Conservation (phyloP, 805 yeast genomes). For the Pichia cabralensis region DNA sequence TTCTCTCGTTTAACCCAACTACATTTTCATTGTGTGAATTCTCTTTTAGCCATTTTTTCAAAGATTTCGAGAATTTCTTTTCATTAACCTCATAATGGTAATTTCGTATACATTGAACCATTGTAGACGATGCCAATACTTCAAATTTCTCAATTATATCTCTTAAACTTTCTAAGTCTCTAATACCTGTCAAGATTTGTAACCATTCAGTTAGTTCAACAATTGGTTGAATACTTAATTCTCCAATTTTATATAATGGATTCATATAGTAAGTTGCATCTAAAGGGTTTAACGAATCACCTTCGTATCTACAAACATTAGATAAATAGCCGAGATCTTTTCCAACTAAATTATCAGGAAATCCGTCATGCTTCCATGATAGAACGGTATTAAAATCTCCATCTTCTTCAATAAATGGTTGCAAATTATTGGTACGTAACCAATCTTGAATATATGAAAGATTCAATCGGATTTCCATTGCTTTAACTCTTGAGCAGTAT, state of each 20-base stretch:
- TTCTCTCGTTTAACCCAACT: slow-evolving; percentile 12
- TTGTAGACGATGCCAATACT: slow-evolving; percentile 55
- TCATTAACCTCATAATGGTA: slow-evolving; percentile 85
- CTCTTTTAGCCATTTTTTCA: slow-evolving; percentile 34
- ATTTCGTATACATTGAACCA: slow-evolving; percentile 58
- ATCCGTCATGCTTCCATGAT: slow-evolving; percentile 14
- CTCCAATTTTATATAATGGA: slow-evolving; percentile 55
- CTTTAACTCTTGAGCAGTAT: slow-evolving; percentile 69
- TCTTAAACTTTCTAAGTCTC: slow-evolving; percentile 43
- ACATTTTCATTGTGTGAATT: slow-evolving; percentile 11
- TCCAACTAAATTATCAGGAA: slow-evolving; percentile 25
- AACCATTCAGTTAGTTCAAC: slow-evolving; percentile 83
- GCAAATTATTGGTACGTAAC: slow-evolving; percentile 63
- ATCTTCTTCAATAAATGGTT: slow-evolving; percentile 28
- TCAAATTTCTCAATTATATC: slow-evolving; percentile 44
- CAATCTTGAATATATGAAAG: slow-evolving; percentile 86
- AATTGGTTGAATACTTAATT: slow-evolving; percentile 57
- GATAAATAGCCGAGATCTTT: slow-evolving; percentile 14
- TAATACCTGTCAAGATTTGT: slow-evolving; percentile 68
- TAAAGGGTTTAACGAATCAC: slow-evolving; percentile 29
- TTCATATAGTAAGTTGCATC: slow-evolving; percentile 54
- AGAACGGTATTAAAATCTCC: slow-evolving; percentile 15
- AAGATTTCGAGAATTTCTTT: slow-evolving; percentile 45
- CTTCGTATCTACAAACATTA: slow-evolving; percentile 23
- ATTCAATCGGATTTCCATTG: slow-evolving; percentile 83